Base-by-base conservation (phyloP, 306 rosid genomes). In the Prunus kanzakura region DNA sequence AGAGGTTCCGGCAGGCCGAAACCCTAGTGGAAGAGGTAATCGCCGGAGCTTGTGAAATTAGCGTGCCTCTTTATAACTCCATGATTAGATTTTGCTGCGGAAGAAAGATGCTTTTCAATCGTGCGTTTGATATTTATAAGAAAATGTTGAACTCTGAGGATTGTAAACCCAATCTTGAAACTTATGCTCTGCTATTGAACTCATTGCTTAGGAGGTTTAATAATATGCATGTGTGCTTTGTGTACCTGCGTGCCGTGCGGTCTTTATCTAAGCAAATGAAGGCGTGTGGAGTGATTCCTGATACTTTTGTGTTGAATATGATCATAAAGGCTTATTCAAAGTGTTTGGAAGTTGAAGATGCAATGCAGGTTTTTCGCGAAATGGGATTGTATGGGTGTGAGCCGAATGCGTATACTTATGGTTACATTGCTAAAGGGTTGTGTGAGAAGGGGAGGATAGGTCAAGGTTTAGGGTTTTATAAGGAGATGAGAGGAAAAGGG, bases 391-490 rank as follows among this genome's bases (percentile, higher is more conserved):
- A 92, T 72, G 90, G 89, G 10, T 95, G 96, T 43, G 90, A 89
- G 82, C 96, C 98, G 1, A 95, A 95, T 78, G 89, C 88, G 0
- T 92, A 89, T 77, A 89, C 84, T 16, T 92, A 88, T 72, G 88
- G 98, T 8, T 92, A 92, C 50, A 80, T 95, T 65, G 86, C 93
- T 10, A 88, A 78, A 67, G 98, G 92, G 6, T 61, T 95, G 89
- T 95, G 97, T 80, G 98, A 95, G 92, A 92, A 95, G 84, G 97
- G 97, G 77, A 88, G 96, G 82, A 91, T 92, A 55, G 77, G 72
- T 71, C 88, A 90, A 58, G 98, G 97, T 51, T 72, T 92, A 0
- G 82, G 82, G 70, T 95, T 90, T 84, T 92, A 85, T 38, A 83
- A 79, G 87, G 93, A 95, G 79, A 92, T 92, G 97, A 92, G 86